phyloP scores from a whole-genome alignment of 805 yeast genomes.

The Candida peoriensis region DNA sequence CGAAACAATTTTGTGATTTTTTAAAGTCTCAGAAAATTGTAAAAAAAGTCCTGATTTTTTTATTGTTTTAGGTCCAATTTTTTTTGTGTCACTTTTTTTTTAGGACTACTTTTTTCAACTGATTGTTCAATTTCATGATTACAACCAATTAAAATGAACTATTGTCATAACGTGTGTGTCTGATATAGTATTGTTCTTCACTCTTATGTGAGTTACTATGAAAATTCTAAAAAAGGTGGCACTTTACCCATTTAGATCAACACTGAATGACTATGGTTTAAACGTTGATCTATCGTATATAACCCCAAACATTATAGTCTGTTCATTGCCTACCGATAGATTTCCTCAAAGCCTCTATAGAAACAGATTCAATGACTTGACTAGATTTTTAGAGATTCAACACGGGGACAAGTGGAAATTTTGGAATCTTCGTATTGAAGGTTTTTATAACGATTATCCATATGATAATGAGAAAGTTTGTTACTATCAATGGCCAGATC shows the following conservation, averaged over 20 bases:
- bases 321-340: conserved; percentile 65
- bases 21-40: no score
- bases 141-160: no score
- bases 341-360: conserved; percentile 42
- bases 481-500: conserved; percentile 64
- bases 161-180: no score
- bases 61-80: no score
- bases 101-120: no score
- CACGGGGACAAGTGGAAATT: conserved; percentile 64
- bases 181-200: no score
- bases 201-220: no score
- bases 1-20: no score
- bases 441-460: conserved; percentile 33
- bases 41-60: no score
- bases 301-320: conserved; percentile 58
- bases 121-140: no score
- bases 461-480: conserved; percentile 25
- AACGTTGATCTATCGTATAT: conserved; percentile 64
- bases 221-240: conserved; percentile 5
- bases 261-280: conserved; percentile 26
- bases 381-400: conserved; percentile 37
- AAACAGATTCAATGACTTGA: conserved; percentile 46
- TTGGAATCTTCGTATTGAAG: conserved; percentile 67
- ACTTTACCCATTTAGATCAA: conserved; percentile 10
- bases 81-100: no score